phyloP scores from a whole-genome alignment of 495 filamentous ascomycete genomes.

The Cryomyces antarcticus region DNA sequence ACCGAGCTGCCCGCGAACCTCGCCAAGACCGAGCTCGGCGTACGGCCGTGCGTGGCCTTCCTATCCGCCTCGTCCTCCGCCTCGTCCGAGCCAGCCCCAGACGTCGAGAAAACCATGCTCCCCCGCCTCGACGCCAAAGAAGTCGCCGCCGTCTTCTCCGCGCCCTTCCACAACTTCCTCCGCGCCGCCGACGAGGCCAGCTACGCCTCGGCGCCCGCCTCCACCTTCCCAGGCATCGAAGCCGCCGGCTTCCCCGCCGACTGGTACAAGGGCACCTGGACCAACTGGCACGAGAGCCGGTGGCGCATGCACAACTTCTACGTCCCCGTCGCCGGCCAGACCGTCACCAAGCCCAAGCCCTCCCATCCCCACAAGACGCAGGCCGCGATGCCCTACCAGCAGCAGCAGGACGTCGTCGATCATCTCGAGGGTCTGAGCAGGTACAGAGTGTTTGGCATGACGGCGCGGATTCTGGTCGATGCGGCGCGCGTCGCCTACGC shows the following conservation, averaged over 20 bases:
- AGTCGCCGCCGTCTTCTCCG: constrained; percentile 80
- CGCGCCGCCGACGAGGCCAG: constrained; percentile 19
- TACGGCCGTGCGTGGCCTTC: constrained; percentile 71
- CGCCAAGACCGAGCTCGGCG: constrained; percentile 60
- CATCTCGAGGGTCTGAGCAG: constrained; percentile 19
- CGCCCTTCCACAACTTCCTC: constrained; percentile 59
- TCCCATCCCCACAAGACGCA: constrained; percentile 1
- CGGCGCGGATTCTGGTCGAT: constrained; percentile 71
- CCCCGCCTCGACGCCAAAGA: constrained; percentile 65
- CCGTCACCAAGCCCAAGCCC: constrained; percentile 31
- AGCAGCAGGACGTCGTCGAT: neutral
- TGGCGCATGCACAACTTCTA: constrained; percentile 83
- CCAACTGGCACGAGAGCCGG: constrained; percentile 33
- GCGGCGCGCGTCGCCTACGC: constrained; percentile 65
- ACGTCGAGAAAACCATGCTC: constrained; percentile 51
- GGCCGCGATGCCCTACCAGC: neutral
- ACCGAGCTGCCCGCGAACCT: constrained; percentile 64
- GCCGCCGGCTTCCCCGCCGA: constrained; percentile 26
- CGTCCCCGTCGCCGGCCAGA: constrained; percentile 46
- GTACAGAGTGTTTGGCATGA: constrained; percentile 84
- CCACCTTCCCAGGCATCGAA: constrained; percentile 1
- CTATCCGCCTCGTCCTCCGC: constrained; percentile 18
- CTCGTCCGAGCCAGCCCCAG: constrained; percentile 4
- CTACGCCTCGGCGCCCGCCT: neutral
- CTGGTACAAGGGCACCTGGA: constrained; percentile 44